These are phyloP conservation scores for Epichloe typhina DNA, from an alignment of 2,329 filamentous ascomycete genomes.

Conservation along the genomic window DNA sequence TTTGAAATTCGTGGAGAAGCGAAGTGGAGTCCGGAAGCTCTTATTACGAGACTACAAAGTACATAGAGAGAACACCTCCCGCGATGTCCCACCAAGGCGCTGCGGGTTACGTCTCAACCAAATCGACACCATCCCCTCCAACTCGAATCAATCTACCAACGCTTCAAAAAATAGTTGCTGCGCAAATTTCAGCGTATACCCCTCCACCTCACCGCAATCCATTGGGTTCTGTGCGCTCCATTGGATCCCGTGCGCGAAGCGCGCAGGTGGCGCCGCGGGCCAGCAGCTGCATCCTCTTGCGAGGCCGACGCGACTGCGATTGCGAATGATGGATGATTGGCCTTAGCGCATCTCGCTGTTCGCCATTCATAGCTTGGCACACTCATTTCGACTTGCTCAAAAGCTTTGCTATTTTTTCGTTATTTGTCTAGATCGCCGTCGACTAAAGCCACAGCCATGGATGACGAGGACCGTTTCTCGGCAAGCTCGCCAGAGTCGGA, in stretches of 20 bases:
- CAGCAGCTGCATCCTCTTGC: background rate
- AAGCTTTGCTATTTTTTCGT: background rate
- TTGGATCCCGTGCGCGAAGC: background rate
- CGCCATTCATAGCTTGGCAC: background rate
- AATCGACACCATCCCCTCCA: too few relatives aligned
- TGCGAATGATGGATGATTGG: background rate
- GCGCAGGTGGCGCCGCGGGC: background rate
- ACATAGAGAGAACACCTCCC: too few relatives aligned
- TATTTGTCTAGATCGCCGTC: too few relatives aligned
- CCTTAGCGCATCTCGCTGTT: background rate
- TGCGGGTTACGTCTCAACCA: too few relatives aligned
- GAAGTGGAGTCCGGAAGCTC: too few relatives aligned
- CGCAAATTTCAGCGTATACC: too few relatives aligned
- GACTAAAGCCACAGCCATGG: conserved; percentile 11
- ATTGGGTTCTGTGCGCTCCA: background rate
- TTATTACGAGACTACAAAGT: too few relatives aligned
- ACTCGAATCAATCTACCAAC: too few relatives aligned
- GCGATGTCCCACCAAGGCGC: too few relatives aligned
- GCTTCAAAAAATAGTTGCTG: too few relatives aligned
- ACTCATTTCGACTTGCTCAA: too few relatives aligned
- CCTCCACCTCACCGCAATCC: background rate
- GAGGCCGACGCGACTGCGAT: background rate
- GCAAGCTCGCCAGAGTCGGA: conserved; percentile 21
- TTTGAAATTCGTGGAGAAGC: too few relatives aligned
- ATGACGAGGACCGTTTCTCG: conserved; percentile 20